These are phyloP conservation scores for Penicillium malachiteum DNA, from an alignment of 495 filamentous ascomycete species.

Conservation along the genomic window DNA sequence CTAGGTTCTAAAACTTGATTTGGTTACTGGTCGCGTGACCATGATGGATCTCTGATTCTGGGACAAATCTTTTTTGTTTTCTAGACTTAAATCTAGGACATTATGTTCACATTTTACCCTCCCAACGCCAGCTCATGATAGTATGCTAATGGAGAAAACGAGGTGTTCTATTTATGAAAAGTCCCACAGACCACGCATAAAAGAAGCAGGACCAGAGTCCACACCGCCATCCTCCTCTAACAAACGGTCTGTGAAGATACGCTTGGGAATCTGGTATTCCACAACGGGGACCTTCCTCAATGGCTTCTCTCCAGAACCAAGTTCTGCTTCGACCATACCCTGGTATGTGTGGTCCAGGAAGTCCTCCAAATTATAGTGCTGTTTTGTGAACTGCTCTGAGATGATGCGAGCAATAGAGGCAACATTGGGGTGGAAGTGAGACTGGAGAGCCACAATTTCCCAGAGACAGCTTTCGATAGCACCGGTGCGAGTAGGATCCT, in stretches of 20 bases:
- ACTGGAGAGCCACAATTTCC: constrained; percentile 87
- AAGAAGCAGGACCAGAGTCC: constrained; percentile 39
- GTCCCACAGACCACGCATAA: constrained; percentile 42
- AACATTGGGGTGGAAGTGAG: constrained; percentile 96
- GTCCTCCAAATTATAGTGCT: constrained; percentile 87
- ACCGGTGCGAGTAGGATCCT: constrained; percentile 77
- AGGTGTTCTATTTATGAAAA: constrained; percentile 22
- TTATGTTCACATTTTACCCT: background rate
- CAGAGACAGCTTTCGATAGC: constrained; percentile 93
- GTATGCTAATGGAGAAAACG: constrained; percentile 5
- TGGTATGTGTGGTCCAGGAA: constrained; percentile 94
- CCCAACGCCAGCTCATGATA: constrained; percentile 7
- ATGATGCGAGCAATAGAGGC: constrained; percentile 92
- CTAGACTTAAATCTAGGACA: constrained; percentile 1
- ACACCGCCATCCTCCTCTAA: constrained; percentile 44
- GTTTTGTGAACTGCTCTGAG: constrained; percentile 96
- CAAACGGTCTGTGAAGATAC: constrained; percentile 63
- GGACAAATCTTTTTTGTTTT: background rate
- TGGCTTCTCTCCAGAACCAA: constrained; percentile 61
- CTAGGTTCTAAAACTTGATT: background rate
- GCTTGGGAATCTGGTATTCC: constrained; percentile 92
- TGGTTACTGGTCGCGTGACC: background rate
- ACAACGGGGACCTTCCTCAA: constrained; percentile 83
- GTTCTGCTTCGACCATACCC: constrained; percentile 80
- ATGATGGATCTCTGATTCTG: background rate